Conservation (phyloP, 2,329 filamentous ascomycete genomes). For the Helminthosporium solani region DNA sequence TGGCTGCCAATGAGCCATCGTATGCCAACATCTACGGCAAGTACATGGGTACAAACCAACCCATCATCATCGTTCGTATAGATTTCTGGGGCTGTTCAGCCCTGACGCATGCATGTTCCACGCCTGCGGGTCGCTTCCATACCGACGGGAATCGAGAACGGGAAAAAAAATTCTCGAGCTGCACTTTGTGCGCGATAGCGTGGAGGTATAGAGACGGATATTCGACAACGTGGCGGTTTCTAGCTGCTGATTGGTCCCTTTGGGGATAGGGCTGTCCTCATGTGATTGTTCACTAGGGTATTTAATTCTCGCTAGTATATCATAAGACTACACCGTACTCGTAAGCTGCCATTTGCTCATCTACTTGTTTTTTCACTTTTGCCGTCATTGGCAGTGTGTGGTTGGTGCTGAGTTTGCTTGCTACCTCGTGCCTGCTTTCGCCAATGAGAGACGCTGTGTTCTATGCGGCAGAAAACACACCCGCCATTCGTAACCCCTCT, state of each 20-base stretch:
- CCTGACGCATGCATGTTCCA: not conserved
- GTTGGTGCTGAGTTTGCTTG: too few relatives aligned
- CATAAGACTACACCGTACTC: too few relatives aligned
- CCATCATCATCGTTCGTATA: not conserved
- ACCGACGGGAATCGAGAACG: not conserved
- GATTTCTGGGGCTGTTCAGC: not conserved
- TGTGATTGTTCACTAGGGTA: too few relatives aligned
- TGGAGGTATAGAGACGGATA: not conserved
- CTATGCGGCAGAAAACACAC: too few relatives aligned
- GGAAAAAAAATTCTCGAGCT: not conserved
- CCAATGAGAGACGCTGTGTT: too few relatives aligned
- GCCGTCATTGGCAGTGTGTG: too few relatives aligned
- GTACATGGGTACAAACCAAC: not conserved
- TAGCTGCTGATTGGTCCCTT: not conserved
- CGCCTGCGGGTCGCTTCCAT: not conserved
- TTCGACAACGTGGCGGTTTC: not conserved
- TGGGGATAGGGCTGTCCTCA: too few relatives aligned
- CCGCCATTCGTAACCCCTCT: too few relatives aligned
- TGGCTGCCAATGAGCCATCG: not conserved
- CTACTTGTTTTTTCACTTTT: too few relatives aligned
- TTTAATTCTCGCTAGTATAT: too few relatives aligned
- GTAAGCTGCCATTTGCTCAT: too few relatives aligned
- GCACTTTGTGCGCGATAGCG: not conserved
- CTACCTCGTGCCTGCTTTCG: too few relatives aligned
- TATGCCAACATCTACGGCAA: not conserved